Base-by-base conservation (phyloP, 2,329 filamentous ascomycete species). In the Colletotrichum musicola region DNA sequence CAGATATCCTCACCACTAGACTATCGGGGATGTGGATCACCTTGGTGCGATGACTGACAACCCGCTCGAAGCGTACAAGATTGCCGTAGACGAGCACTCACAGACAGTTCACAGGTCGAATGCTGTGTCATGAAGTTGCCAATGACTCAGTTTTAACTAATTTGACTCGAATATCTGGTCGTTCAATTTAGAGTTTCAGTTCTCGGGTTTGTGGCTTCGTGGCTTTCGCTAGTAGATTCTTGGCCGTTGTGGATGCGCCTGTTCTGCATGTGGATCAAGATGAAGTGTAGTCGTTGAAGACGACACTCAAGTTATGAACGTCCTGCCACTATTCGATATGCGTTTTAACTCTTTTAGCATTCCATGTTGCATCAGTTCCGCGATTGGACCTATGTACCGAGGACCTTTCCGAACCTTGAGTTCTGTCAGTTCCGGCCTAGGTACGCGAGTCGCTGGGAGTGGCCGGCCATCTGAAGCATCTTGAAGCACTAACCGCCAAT, bases 1-100 rank as follows among this genome's bases (percentile, higher is more conserved):
- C 46, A n/a, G 46, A 49, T 49, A 25, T 49, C 46, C 46, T 49
- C 46, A 49, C 46, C 46, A 49, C 46, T 49, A 49, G 46, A 49
- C 46, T 49, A 49, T 49, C 46, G n/a, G 18, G 46, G 46, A 49
- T 10, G 46, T 42, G 40, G 40, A 6, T 16, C 40, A 12, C 40
- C 9, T 13, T 4, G 4, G 2, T 49, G 46, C 46, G 10, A 22
- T 49, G 9, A 10, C 46, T 12, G 3, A 13, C 6, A 0, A 1
- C 6, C 12, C 3, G 12, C 10, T 3, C 20, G 5, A 4, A 49
- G 18, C 46, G 2, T 20, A 22, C 4, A 13, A 14, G n/a, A 14
- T 4, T 12, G 46, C 10, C 22, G 18, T 9, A 4, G 12, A 4
- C 18, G 22, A 25, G 4, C 16, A 47, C 9, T n/a, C 16, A 47